Evolutionary conservation across 2,329 filamentous ascomycete genomes (phyloP).

Genomic region (Ceratocystis smalleyi): DNA sequence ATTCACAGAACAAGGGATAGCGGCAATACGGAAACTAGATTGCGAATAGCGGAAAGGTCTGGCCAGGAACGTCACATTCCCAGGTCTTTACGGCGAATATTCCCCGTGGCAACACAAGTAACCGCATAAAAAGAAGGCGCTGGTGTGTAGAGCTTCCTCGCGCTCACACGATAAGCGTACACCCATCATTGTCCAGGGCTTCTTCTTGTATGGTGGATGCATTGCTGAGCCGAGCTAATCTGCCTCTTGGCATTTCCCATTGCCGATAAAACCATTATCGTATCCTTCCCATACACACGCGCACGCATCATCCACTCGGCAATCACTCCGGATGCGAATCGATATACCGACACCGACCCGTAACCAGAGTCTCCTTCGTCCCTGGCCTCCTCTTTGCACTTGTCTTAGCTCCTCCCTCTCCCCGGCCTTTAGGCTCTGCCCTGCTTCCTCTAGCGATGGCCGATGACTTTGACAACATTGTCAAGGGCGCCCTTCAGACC

Average conservation of each 20-base stretch:
- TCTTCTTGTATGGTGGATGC: background rate
- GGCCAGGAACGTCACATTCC: background rate
- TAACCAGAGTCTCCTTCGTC: background rate
- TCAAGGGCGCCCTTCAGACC: slow-evolving; percentile 71
- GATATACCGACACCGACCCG: background rate
- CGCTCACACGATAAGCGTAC: background rate
- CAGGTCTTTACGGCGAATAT: background rate
- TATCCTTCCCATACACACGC: background rate
- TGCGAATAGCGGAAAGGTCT: background rate
- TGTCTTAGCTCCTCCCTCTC: background rate
- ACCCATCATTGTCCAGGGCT: background rate
- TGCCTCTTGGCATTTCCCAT: background rate
- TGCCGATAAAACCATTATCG: background rate
- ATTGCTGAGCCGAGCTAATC: background rate
- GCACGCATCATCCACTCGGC: background rate
- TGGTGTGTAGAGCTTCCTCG: background rate
- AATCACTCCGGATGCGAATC: slow-evolving; percentile 1
- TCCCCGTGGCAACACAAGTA: background rate
- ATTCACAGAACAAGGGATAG: background rate
- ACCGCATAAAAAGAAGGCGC: background rate
- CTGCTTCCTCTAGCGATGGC: slow-evolving; percentile 6
- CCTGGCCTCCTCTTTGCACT: background rate
- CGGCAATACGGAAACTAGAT: background rate
- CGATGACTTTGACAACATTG: slow-evolving; percentile 56
- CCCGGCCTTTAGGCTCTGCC: background rate